Percentiles rank a stretch among this genome's conserved stretches.
These are phyloP conservation scores for Porcisia hertigi DNA, from an alignment of 208 protist species.

Conservation along the genomic window DNA sequence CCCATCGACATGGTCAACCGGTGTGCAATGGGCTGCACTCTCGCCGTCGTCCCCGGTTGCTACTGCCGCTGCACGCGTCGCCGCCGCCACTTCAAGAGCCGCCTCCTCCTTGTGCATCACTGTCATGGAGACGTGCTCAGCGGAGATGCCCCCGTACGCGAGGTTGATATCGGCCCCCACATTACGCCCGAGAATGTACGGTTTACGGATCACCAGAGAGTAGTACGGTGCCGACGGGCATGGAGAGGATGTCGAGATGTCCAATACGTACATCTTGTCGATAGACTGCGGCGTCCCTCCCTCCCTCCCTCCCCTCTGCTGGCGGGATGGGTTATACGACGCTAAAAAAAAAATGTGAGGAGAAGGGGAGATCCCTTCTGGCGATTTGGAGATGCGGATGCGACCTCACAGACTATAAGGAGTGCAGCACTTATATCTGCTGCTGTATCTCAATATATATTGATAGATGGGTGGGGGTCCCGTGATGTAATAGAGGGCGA, in stretches of 20 bases:
- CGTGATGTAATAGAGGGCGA: no score
- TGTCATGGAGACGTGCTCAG: constrained; percentile 55
- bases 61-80: background rate
- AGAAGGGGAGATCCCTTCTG: no score
- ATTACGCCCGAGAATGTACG: constrained; percentile 65
- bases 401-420: no score
- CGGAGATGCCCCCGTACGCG: constrained; percentile 37
- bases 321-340: no score
- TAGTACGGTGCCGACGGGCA: constrained; percentile 73
- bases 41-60: constrained; percentile 8
- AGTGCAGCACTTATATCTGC: no score
- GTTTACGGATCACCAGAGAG: constrained; percentile 71
- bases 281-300: no score
- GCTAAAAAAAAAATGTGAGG: no score
- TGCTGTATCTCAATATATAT: no score
- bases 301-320: no score
- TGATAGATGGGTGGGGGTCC: no score
- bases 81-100: constrained; percentile 15
- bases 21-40: background rate
- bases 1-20: constrained; percentile 7
- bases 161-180: constrained; percentile 43
- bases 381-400: no score
- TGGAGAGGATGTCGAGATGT: constrained; percentile 52
- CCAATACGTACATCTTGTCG: constrained; percentile 61
- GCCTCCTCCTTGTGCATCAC: constrained; percentile 64